Evolutionary conservation across 352 stramenopile genomes (phyloP), one percentile per base, ranked within the genome.

Genomic region (Globisporangium sylvaticum): DNA sequence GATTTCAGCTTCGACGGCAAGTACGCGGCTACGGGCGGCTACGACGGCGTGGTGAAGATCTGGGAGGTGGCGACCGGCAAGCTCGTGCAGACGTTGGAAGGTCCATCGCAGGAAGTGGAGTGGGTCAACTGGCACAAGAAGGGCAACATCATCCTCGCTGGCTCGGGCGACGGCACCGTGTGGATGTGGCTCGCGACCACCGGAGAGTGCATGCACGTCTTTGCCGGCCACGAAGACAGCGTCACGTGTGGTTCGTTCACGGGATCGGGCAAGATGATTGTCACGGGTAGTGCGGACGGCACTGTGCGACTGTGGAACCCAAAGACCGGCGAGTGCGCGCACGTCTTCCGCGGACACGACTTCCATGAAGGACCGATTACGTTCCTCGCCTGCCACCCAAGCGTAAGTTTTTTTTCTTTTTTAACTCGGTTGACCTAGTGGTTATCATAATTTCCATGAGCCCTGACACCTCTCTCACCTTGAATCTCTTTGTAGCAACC

Each of bases 171-270:
- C 64, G 83, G 83, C 22, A 97, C 91, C 0, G 75, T 93, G n/a
- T 97, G 91, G 91, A 95, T 97, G 87, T 97, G 91, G 91, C 79
- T 98, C 29, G 87, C 95, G 24, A 94, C 90, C 14, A 97, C 94
- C n/a, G 95, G 96, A 57, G 88, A 98, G 65, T 99, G 96, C 87
- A 97, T 99, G 80, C 83, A 98, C 72, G 97, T 99, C 25, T 99
- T 99, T 84, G 95, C 97, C 15, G 97, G 97, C 54, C 97, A 99
- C 71, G 96, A 99, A 73, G 92, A 95, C 25, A 84, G 87, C 22
- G 94, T 99, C 20, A 98, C 92, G 4, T 97, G 92, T 62, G 96
- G 95, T 9, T 83, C 80, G 10, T 99, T 99, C 75, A 98, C 94
- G 4, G 84, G 88, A 48, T 97, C 97, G 62, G 97, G 97, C 69